Evolutionary conservation across 2,329 filamentous ascomycete genomes (phyloP), one percentile per base, ranked within the genome.

Genomic region (Zymoseptoria brevis): DNA sequence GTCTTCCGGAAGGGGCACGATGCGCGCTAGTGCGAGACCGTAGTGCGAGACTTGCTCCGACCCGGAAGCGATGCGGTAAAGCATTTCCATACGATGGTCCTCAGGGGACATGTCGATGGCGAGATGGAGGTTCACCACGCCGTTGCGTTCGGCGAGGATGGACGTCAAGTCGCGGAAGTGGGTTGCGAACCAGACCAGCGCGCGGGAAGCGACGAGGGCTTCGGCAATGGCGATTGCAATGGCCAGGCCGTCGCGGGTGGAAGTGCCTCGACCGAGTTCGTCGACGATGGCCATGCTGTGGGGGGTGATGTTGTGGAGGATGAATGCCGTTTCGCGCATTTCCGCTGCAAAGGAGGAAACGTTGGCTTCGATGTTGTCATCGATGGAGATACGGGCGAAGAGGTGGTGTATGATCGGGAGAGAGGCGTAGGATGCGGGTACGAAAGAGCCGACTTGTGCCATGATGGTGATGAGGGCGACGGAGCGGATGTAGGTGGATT

Each of bases 251-350:
- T 99, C 94, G 22, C 86, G 82, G 0, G 89, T 93, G 70, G 90
- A 94, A 0, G 94, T 99, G 1, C 91, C 93, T 26, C 94, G 83
- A 0, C 94, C 93, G 3, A 99, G 82, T 70, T 99, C 94, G 67
- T 99, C 94, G 54, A 99, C 84, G 54, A 99, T 88, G 1, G 87
- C 85, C 64, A 74, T 68, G 58, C 68, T 75, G 48, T 84, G 82
- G 6, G 80, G 79, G 64, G 91, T 87, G 58, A 96, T 83, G 68
- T 96, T 96, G 56, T 85, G 83, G 1, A 97, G 76, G 57, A 99
- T 96, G 71, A 95, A 96, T 0, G 92, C 90, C 76, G 93, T 95
- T 68, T 97, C 94, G 50, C 90, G 83, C 94, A 99, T 97, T 73
- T 99, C 94, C 0, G 90, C 82, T 0, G 92, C 90, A 71, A 97